Conservation (phyloP, 345 rosid species). For the Moricandia moricandioides region DNA sequence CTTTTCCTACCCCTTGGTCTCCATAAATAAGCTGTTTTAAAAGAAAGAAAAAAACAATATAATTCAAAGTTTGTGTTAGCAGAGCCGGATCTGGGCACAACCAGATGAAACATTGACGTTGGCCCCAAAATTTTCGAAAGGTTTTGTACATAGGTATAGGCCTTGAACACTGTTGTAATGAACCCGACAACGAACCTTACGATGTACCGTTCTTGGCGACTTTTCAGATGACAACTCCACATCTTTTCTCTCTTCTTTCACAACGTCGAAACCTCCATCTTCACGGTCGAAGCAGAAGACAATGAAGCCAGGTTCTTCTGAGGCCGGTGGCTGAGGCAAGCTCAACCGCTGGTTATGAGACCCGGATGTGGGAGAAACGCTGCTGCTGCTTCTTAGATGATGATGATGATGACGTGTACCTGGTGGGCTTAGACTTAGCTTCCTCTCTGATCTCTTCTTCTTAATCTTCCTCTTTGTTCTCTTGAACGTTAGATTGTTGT, state of each 20-base stretch:
- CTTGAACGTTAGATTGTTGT: constrained; percentile 23
- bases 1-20: constrained; percentile 15
- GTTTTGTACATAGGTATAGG: too few species aligned
- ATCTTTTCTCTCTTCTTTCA: constrained; percentile 33
- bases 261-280: constrained; percentile 62
- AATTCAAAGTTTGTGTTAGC: background rate
- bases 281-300: constrained; percentile 60
- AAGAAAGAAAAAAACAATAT: background rate
- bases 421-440: constrained; percentile 31
- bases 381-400: constrained; percentile 29
- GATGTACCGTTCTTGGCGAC: constrained; percentile 31
- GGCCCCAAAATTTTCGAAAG: too few species aligned
- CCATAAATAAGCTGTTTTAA: constrained; percentile 39
- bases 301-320: constrained; percentile 57
- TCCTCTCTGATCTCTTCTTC: constrained; percentile 32
- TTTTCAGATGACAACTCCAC: constrained; percentile 10
- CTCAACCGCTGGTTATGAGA: constrained; percentile 27
- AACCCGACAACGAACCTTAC: constrained; percentile 42
- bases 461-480: constrained; percentile 30
- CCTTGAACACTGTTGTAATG: background rate
- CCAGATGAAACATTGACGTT: too few species aligned
- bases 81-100: too few species aligned
- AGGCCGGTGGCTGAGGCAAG: constrained; percentile 31
- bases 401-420: constrained; percentile 36
- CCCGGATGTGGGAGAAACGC: constrained; percentile 30